Base-by-base conservation (phyloP, 2,329 filamentous ascomycete genomes). In the Balansia obtecta region DNA sequence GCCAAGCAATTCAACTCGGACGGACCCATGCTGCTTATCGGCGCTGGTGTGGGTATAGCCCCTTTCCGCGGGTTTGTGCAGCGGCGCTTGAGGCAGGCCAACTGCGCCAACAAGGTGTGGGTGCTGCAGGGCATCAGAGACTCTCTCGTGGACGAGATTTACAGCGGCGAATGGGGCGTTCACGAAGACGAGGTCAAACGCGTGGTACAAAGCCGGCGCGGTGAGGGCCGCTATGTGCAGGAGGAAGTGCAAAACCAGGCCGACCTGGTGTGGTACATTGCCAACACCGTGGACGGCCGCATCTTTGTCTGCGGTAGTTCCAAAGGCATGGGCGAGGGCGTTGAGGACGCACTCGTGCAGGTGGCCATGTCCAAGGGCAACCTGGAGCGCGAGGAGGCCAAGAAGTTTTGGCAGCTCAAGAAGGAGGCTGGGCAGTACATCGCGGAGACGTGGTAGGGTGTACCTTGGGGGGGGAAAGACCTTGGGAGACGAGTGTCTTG, bases 41-140 rank as follows among this genome's bases (percentile, higher is more conserved):
- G 93, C 33, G 93, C 93, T 4, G 93, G 93, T 50, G 93, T 98
- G 20, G 93, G 93, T 56, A 91, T 98, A 67, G 93, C 93, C 11
- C 93, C 93, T 0, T 98, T 98, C 82, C 83, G 93, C 46, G 93
- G 93, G 52, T 98, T 98, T 66, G 94, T 98, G 43, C 87, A 97
- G 70, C 88, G 94, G 53, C 80, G 90, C 12, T 76, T 96, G 51
- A 91, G 91, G 75, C 93, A 89, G 54, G 90, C 90, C 62, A 96
- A 94, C 70, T 95, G 90, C 63, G 89, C 88, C 55, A 96, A 96
- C 75, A 96, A 96, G 71, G 91, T 96, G 60, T 96, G 90, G 90
- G 87, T 96, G 44, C 79, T 96, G 43, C 90, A 96, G 69, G 90
- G 90, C 39, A 83, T 95, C 44, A 85, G 90, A n/a, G 93, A 98